Base-by-base conservation (phyloP, 768 basidiomycete species). In the Phylloporus arenicola region DNA sequence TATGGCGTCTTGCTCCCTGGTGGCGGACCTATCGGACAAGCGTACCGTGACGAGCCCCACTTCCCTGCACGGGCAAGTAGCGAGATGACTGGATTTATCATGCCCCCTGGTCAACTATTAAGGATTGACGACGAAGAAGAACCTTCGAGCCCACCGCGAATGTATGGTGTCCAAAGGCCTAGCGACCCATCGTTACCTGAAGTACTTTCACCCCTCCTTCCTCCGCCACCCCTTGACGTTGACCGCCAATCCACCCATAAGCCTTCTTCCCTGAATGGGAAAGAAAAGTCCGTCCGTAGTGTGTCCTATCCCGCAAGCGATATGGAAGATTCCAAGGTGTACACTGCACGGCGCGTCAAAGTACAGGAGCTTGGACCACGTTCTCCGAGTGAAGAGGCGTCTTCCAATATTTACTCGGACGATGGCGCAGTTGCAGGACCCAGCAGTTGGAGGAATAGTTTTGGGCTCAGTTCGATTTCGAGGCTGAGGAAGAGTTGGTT, bases 401-500 rank as follows among this genome's bases (percentile, higher is more conserved):
- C 59, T 12, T 46, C 55, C 4, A 33, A 44, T 27, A 29, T 31
- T 5, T 49, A 41, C 37, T 22, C 49, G 13, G 64, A 65, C 9
- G 47, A 60, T 6, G 37, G 53, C 6, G 57, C 59, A 27, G 43
- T 54, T 29, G 44, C 66, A 11, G 70, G 64, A n/a, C 66, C 66
- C 4, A 61, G 67, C 25, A 40, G 60, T 38, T 70, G 69, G 70
- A 60, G 62, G 48, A 42, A 49, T 12, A 65, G 65, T 39, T 67
- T 82, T 3, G 78, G 81, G 1, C 64, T 83, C 4, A 65, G 75
- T 24, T 75, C 76, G 0, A 64, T 82, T 3, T 74, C 76, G 3
- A 72, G 70, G 47, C 56, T 84, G 16, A 72, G 82, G 31, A 53
- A 74, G 52, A 83, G 81, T 55, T 86, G 84, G 83, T 83, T 87